These are phyloP conservation scores for Colletotrichum cordylinicola DNA, from an alignment of 2,329 filamentous ascomycete species.

Conservation along the genomic window DNA sequence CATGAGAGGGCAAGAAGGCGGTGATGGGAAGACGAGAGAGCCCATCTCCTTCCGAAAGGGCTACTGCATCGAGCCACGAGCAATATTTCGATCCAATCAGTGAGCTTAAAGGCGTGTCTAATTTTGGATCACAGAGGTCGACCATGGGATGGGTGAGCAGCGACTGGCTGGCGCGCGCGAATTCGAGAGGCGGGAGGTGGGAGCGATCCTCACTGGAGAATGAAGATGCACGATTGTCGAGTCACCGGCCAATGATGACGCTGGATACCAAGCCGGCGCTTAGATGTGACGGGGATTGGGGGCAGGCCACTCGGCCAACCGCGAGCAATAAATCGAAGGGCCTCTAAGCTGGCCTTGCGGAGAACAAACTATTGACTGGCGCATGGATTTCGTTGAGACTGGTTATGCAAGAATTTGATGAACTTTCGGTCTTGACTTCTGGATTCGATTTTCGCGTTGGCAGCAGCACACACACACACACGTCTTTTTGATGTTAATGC, in stretches of 20 bases:
- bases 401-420: background rate
- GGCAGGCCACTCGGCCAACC: constrained; percentile 3
- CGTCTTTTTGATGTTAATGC: background rate
- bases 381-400: background rate
- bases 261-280: constrained; percentile 25
- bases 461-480: background rate
- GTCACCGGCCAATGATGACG: constrained; percentile 19
- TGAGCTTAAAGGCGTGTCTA: constrained; percentile 30
- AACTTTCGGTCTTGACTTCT: constrained; percentile 9
- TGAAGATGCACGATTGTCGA: background rate
- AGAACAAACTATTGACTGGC: constrained; percentile 10
- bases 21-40: constrained; percentile 4
- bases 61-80: background rate
- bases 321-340: background rate
- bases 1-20: background rate
- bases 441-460: background rate
- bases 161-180: constrained; percentile 47
- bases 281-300: constrained; percentile 23
- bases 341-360: constrained; percentile 11
- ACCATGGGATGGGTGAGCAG: constrained; percentile 24
- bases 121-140: constrained; percentile 36
- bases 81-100: constrained; percentile 36
- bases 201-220: constrained; percentile 17
- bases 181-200: constrained; percentile 20
- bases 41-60: constrained; percentile 2